Percentiles rank a stretch among this genome's conserved stretches.
phyloP scores from a whole-genome alignment of 345 rosid genomes.

The Gossypium mustelinum region DNA sequence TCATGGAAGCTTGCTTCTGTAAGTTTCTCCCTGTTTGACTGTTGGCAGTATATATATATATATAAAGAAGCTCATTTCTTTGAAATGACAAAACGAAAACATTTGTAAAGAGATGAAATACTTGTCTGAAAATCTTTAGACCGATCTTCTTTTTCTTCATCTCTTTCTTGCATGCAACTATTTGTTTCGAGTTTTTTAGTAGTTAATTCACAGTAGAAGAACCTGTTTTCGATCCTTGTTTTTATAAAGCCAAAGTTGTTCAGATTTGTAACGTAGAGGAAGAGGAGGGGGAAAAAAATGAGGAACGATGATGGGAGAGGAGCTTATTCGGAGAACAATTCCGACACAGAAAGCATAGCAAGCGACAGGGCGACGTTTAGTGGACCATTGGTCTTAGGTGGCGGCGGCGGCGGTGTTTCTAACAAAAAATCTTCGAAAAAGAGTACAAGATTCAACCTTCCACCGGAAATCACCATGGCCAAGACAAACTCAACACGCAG shows the following conservation, averaged over 20 bases:
- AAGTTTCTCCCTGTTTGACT: slow-evolving; percentile 4
- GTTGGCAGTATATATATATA: background rate
- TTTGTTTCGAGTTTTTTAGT: background rate
- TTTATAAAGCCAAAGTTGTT: background rate
- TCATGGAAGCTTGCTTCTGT: background rate
- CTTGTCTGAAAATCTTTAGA: background rate
- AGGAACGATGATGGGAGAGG: slow-evolving; percentile 40
- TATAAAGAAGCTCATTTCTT: background rate
- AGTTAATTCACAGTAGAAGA: background rate
- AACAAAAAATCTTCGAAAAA: slow-evolving; percentile 41
- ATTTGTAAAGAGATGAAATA: background rate
- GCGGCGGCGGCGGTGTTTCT: background rate
- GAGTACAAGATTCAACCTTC: slow-evolving; percentile 81
- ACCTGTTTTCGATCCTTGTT: background rate
- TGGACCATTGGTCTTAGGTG: slow-evolving; percentile 44
- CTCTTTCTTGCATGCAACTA: background rate
- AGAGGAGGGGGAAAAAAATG: slow-evolving; percentile 15
- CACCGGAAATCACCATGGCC: slow-evolving; percentile 25
- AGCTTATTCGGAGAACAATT: slow-evolving; percentile 48
- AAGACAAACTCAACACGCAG: slow-evolving; percentile 23
- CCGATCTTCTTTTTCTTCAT: background rate
- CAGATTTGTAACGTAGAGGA: background rate
- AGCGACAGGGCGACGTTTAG: slow-evolving; percentile 65
- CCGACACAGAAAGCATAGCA: slow-evolving; percentile 63
- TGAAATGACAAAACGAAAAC: background rate